phyloP scores from a whole-genome alignment of 2,329 filamentous ascomycete genomes.

The Chaetothyriales sp. region DNA sequence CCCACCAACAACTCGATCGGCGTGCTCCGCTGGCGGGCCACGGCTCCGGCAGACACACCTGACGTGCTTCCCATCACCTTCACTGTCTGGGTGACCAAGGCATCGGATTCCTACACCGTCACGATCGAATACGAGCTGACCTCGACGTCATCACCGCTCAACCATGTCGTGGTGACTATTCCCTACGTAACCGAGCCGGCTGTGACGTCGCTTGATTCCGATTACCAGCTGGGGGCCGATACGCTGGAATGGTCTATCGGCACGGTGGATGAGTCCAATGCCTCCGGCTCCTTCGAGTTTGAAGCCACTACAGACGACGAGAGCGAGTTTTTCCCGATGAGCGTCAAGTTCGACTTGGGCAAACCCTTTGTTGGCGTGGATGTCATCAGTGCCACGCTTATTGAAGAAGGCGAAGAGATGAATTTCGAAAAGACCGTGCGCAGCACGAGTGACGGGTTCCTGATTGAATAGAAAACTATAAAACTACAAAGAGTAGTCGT shows the following conservation, averaged over 20 bases:
- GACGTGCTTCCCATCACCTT: constrained; percentile 84
- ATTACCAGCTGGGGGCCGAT: constrained; percentile 87
- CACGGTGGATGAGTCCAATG: constrained; percentile 66
- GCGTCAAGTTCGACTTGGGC: constrained; percentile 72
- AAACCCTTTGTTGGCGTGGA: constrained; percentile 84
- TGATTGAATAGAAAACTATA: constrained; percentile 28
- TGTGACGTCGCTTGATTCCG: constrained; percentile 84
- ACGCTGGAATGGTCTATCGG: constrained; percentile 90
- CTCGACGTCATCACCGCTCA: constrained; percentile 52
- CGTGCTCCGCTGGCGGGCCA: constrained; percentile 82
- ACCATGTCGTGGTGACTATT: constrained; percentile 75
- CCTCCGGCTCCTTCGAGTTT: constrained; percentile 84
- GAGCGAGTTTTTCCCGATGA: constrained; percentile 97
- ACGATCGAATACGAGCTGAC: constrained; percentile 94
- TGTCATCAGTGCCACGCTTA: constrained; percentile 41
- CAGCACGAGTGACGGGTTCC: constrained; percentile 31
- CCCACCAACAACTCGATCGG: constrained; percentile 88
- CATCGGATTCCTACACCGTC: constrained; percentile 68
- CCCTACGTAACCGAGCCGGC: constrained; percentile 78
- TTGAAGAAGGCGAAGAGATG: constrained; percentile 33
- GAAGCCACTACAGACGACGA: constrained; percentile 79
- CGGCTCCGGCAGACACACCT: constrained; percentile 65
- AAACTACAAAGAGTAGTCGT: constrained; percentile 5
- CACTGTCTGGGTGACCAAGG: constrained; percentile 94
- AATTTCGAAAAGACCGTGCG: constrained; percentile 34